Base-by-base conservation (phyloP, 257 asterid genomes). In the Solanum etuberosum region DNA sequence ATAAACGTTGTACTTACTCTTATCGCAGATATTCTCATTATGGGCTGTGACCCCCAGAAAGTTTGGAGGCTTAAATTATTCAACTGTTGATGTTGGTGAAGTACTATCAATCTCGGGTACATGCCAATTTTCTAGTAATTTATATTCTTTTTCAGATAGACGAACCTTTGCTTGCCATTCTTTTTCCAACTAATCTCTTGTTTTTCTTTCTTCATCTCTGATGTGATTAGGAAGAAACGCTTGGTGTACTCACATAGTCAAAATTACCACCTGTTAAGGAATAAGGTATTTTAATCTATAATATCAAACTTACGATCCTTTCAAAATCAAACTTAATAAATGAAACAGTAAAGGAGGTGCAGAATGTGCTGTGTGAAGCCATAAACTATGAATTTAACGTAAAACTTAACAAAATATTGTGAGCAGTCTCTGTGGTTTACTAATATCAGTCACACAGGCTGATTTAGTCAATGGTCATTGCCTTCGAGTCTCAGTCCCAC, bases 11-110 rank as follows among this genome's bases (percentile, higher is more conserved):
- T 77, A 77, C 23, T 38, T 76, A 14, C 61, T 77, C 80, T 72
- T 40, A 72, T 72, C 68, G 35, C 84, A 96, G 98, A 95, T 95
- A 92, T 96, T 96, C 89, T 92, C 99, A 18, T 86, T 96, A 85
- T 96, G 99, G 99, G 96, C 99, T 20, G 98, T 91, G 68, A 96
- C 97, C 88, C 93, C 99, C 43, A 91, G 71, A 87, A 94, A 90
- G 89, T 90, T 92, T 9, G 98, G 97, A 57, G 98, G 99, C 29
- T 90, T 96, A 87, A 91, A 93, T 85, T 93, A 88, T 83, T 87
- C 91, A 88, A 92, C 98, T 32, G 83, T 93, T 51, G 93, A 90
- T 88, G 97, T 96, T 57, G 99, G 99, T 90, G 92, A 86, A 90
- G 94, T 96, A 90, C 94, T 96, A 82, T 88, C 98, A 31, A 91